phyloP scores from a whole-genome alignment of 305 asterid species.

The Solanum aculeatissimum region DNA sequence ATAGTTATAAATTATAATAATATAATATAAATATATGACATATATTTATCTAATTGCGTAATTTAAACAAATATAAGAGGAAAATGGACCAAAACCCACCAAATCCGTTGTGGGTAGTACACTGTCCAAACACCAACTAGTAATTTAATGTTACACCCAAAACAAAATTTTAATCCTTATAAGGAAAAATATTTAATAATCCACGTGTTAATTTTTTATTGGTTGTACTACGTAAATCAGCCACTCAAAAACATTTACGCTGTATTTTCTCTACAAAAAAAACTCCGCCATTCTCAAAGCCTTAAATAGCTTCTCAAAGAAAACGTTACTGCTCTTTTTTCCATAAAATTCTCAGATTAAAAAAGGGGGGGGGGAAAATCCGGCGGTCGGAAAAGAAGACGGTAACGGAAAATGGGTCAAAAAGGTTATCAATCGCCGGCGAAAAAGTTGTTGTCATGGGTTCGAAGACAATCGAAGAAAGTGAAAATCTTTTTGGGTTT shows the following conservation, averaged over 20 bases:
- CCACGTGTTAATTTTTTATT: not conserved
- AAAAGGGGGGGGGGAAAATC: too few species aligned
- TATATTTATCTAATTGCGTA: too few species aligned
- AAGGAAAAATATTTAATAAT: not conserved
- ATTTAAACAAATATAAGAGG: too few species aligned
- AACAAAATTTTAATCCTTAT: not conserved
- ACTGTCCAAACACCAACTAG: not conserved
- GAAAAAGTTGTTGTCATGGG: slow-evolving; percentile 56
- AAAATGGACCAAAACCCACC: not conserved
- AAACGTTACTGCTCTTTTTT: not conserved
- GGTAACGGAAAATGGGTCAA: slow-evolving; percentile 42
- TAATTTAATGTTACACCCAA: not conserved
- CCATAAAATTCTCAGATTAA: not conserved
- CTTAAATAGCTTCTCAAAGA: not conserved
- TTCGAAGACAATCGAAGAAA: slow-evolving; percentile 64
- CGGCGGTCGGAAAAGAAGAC: not conserved
- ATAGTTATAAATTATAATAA: too few species aligned
- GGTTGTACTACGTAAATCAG: not conserved
- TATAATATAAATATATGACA: too few species aligned
- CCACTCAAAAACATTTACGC: not conserved
- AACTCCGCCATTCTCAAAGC: not conserved
- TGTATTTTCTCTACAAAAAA: not conserved
- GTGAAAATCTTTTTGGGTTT: slow-evolving; percentile 51
- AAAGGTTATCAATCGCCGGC: slow-evolving; percentile 46
- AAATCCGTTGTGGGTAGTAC: not conserved